Percentiles rank a stretch among this genome's conserved stretches.
Conservation (phyloP, 192 early-diverging fungal genomes). For the Jimgerdemannia lactiflua region DNA sequence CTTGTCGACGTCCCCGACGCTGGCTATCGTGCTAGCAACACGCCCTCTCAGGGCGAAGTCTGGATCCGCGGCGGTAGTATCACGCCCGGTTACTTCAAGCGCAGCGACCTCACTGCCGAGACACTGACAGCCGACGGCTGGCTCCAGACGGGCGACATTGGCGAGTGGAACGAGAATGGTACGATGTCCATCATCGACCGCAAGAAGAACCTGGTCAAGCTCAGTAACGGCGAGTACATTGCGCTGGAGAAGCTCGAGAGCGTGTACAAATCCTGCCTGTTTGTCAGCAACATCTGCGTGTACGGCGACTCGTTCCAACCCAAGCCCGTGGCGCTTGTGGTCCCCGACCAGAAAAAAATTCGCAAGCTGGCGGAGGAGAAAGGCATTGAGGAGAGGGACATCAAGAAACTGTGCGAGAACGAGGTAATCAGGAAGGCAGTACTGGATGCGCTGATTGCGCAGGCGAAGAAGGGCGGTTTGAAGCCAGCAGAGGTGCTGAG, state of each 20-base stretch:
- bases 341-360: slow-evolving; percentile 59
- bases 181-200: slow-evolving; percentile 86
- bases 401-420: slow-evolving; percentile 50
- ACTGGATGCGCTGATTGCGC: slow-evolving; percentile 35
- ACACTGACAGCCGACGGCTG: slow-evolving; percentile 76
- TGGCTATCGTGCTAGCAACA: slow-evolving; percentile 56
- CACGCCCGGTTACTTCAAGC: slow-evolving; percentile 79
- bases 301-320: slow-evolving; percentile 68
- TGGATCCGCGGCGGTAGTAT: slow-evolving; percentile 81
- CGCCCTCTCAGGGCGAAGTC: slow-evolving; percentile 72
- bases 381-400: slow-evolving; percentile 35
- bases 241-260: slow-evolving; percentile 94
- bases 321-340: slow-evolving; percentile 75
- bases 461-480: slow-evolving; percentile 66
- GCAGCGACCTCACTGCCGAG: slow-evolving; percentile 61
- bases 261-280: slow-evolving; percentile 72
- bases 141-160: slow-evolving; percentile 91
- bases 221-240: slow-evolving; percentile 89
- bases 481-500: slow-evolving; percentile 72
- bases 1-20: slow-evolving; percentile 71
- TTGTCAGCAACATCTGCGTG: slow-evolving; percentile 78
- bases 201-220: slow-evolving; percentile 92
- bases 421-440: slow-evolving; percentile 51
- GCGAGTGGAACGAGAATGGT: slow-evolving; percentile 76
- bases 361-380: slow-evolving; percentile 40